Base-by-base conservation (phyloP, 495 filamentous ascomycete genomes). In the Hypoxylon crocopeplum region DNA sequence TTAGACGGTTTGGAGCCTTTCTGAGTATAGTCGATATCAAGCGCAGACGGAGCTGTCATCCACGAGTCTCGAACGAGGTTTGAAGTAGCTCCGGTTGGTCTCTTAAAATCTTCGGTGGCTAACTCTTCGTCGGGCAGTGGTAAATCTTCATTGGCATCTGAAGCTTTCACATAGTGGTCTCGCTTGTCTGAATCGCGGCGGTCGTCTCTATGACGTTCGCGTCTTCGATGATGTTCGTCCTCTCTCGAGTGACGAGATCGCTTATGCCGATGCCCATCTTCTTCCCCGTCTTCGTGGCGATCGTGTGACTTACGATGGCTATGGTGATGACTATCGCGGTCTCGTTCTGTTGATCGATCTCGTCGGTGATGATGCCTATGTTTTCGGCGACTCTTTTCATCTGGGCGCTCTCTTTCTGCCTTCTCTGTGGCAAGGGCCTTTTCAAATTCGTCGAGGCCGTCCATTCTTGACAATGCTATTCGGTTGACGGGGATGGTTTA, bases 41-140 rank as follows among this genome's bases (percentile, higher is more conserved):
- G 69, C 0, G 84, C 85, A 5, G 88, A 88, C 0, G 94, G 93
- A 2, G 86, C 87, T 60, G 93, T 84, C 95, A 98, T 98, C 94
- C 94, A 98, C 3, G 88, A 83, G 74, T 97, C 95, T 51, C 94
- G 75, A 24, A 65, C 62, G 4, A 74, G 56, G 0, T 42, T 64
- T 21, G 69, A 66, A 25, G 39, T 46, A 16, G 64, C 40, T 24
- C 30, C 50, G 24, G 45, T 24, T 33, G 37, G 45, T 15, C 38
- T 53, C 17, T 19, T 36, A 19, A 44, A 49, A 21, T 70, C 67
- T 16, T 45, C 67, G 1, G 74, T 54, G 15, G 59, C 67, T 53
- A 58, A 62, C 41, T 83, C 77, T 20, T 79, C 77, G 40, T 79
- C 72, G 2, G 73, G 80, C 27, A 79, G 54, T 13, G 73, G 77